Conservation (phyloP, 2,329 filamentous ascomycete species). For the Byssoonygena ceratinophila region DNA sequence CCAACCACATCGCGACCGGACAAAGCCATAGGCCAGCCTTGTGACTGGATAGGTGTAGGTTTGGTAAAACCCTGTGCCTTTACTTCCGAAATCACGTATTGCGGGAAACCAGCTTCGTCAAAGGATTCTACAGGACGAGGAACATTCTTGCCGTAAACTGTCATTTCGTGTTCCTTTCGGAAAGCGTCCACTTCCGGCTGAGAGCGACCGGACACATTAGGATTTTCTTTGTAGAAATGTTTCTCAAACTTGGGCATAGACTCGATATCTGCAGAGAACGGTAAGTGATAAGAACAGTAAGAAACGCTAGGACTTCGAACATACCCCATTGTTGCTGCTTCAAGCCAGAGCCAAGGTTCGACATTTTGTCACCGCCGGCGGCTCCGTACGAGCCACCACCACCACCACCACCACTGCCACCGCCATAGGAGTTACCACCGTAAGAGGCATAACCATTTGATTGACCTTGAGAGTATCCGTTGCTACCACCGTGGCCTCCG, state of each 20-base stretch:
- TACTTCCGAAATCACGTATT: slow-evolving; percentile 96
- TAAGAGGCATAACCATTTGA: slow-evolving; percentile 43
- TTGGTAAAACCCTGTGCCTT: slow-evolving; percentile 93
- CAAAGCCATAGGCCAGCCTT: slow-evolving; percentile 98
- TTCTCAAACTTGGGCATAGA: slow-evolving; percentile 94
- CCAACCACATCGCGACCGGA: slow-evolving; percentile 96
- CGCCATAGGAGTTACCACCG: slow-evolving; percentile 18
- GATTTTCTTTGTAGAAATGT: slow-evolving; percentile 96
- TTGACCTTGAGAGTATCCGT: slow-evolving; percentile 39
- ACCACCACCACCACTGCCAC: slow-evolving; percentile 37
- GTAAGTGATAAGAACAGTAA: slow-evolving; percentile 7
- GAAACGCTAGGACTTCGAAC: slow-evolving; percentile 29
- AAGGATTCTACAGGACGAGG: slow-evolving; percentile 94
- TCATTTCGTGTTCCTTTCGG: slow-evolving; percentile 73
- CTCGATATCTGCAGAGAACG: slow-evolving; percentile 52
- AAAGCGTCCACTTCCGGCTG: slow-evolving; percentile 75
- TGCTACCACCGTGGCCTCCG: slow-evolving; percentile 16
- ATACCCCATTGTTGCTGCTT: slow-evolving; percentile 83
- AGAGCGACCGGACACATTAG: slow-evolving; percentile 63
- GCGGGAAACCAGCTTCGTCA: slow-evolving; percentile 92
- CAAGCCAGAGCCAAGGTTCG: slow-evolving; percentile 72
- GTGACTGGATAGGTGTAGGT: slow-evolving; percentile 92
- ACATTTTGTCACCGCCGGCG: slow-evolving; percentile 73
- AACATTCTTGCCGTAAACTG: slow-evolving; percentile 66
- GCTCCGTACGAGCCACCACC: slow-evolving; percentile 25